These are phyloP conservation scores for Diphasiastrum complanatum DNA, from an alignment of 83 land plant genomes.

Conservation along the genomic window DNA sequence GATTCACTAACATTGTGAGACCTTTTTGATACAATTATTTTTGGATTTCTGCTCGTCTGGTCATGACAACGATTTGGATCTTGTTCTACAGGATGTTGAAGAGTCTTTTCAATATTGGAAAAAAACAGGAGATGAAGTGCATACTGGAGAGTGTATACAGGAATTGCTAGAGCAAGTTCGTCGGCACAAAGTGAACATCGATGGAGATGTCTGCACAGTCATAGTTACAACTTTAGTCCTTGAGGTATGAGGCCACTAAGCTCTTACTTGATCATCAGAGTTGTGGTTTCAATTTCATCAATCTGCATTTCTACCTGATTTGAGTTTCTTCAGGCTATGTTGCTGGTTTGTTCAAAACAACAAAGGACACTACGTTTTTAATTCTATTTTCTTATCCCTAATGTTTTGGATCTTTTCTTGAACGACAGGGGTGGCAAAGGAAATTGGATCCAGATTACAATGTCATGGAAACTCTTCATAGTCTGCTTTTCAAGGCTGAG, in stretches of 20 bases:
- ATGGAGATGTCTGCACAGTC: constrained; percentile 93
- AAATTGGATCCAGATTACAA: constrained; percentile 38
- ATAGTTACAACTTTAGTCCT: constrained; percentile 91
- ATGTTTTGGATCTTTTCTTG: neutral
- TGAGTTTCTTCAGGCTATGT: constrained; percentile 13
- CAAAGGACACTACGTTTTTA: neutral
- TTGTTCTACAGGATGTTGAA: constrained; percentile 53
- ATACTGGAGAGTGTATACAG: constrained; percentile 82
- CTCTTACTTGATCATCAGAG: neutral
- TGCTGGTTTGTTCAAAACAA: constrained; percentile 15
- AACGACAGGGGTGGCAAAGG: constrained; percentile 37
- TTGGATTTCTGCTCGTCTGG: neutral
- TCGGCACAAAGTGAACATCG: constrained; percentile 79
- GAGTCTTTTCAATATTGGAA: constrained; percentile 52
- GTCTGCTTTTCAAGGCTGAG: constrained; percentile 33
- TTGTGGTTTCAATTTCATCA: neutral
- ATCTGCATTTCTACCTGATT: neutral
- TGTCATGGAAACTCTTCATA: constrained; percentile 33
- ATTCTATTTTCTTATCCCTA: neutral
- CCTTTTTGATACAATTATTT: too few species aligned
- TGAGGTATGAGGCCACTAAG: constrained; percentile 50
- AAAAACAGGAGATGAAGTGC: constrained; percentile 44
- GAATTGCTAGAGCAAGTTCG: constrained; percentile 85
- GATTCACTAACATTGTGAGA: too few species aligned
- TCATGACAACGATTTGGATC: neutral